Conservation (phyloP, 805 yeast genomes). For the Kazachstania psychrophila region DNA sequence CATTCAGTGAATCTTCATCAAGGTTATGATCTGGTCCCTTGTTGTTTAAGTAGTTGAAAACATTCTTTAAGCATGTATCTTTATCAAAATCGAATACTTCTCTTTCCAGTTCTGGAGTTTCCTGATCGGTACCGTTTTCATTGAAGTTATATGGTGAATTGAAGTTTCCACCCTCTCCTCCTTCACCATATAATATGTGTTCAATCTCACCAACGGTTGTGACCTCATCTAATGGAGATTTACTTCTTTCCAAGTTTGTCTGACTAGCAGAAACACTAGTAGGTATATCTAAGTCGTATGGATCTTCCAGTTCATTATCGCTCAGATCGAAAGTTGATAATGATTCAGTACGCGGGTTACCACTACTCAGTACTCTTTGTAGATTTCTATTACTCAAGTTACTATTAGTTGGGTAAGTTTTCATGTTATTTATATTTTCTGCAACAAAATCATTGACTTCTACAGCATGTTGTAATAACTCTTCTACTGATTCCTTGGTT, state of each 20-base stretch:
- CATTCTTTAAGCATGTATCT: constrained; percentile 3
- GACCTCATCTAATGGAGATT: constrained; percentile 2
- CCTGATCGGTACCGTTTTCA: neutral
- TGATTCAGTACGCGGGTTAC: constrained; percentile 18
- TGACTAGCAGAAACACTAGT: neutral
- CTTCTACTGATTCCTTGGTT: constrained; percentile 12
- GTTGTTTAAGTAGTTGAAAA: neutral
- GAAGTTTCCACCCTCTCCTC: neutral
- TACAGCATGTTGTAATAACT: constrained; percentile 19
- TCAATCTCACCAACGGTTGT: constrained; percentile 1
- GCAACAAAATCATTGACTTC: constrained; percentile 14
- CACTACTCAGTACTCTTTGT: constrained; percentile 11
- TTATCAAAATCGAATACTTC: constrained; percentile 4
- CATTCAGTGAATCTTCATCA: neutral
- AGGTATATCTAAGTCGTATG: constrained; percentile 4
- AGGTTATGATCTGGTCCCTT: neutral
- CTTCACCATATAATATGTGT: constrained; percentile 1
- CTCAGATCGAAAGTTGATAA: constrained; percentile 26
- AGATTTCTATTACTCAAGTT: constrained; percentile 4
- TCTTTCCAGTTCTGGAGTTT: neutral
- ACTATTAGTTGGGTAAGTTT: constrained; percentile 8
- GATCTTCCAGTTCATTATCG: constrained; percentile 15
- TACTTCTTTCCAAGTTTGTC: neutral
- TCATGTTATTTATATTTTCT: constrained; percentile 14
- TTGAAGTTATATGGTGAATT: too few species aligned